Base-by-base conservation (phyloP, 2,329 filamentous ascomycete species). In the Meredithiella fracta region DNA sequence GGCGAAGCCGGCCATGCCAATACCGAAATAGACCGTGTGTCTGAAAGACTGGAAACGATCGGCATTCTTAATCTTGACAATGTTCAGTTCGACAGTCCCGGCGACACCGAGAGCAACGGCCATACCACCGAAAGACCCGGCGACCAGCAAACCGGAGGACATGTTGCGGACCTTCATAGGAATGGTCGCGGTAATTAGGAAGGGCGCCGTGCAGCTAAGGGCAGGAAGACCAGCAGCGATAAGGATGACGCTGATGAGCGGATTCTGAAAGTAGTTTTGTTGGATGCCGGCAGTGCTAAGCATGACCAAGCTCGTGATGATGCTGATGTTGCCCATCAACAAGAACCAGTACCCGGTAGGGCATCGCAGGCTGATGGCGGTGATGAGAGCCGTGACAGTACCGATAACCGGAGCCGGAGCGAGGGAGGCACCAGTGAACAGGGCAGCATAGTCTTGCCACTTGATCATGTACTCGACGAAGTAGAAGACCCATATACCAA, bases 41-140 rank as follows among this genome's bases (percentile, higher is more conserved):
- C 67, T 62, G 59, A 67, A 70, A 0, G 68, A 69, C 17, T 51
- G 61, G 14, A 70, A 59, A 31, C 63, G 56, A 51, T 70, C 34
- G 7, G 40, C 62, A 37, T 63, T 54, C 1, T 60, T 59, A 8
- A 60, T 59, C 20, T 61, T 26, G 47, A 63, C 62, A 0, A 70
- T 64, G 5, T 70, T 66, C 0, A 67, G 65, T 62, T 85, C 79
- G 1, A 84, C 74, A 0, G 79, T 84, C 0, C 79, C 80, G 0
- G 81, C 81, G 47, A 86, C 74, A 0, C 82, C 83, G 0, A 86
- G 69, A 0, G 78, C 80, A 2, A 85, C 65, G 1, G 77, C 78
- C 34, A 85, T 84, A 58, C 74, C 75, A 62, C 85, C 85, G 64
- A 86, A 85, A 58, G 85, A 76, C 8, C 82, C 70, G 0, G 80